Evolutionary conservation across 768 basidiomycete genomes (phyloP), one percentile per base, ranked within the genome.

Genomic region (Leccinellum rugosiceps): DNA sequence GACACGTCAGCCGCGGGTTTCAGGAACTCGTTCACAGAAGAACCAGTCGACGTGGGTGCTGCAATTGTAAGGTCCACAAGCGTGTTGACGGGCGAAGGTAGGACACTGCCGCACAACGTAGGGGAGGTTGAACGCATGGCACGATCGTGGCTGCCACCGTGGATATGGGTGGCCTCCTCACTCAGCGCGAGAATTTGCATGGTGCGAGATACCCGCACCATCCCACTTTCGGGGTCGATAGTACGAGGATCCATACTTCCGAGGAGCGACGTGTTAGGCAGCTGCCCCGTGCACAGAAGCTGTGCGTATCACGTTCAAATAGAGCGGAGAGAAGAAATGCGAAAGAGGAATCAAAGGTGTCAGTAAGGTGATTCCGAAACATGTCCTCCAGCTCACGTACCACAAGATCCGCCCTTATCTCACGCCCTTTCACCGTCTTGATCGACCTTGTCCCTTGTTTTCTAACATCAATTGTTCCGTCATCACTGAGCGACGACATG

Each of bases 211-310:
- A 86, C 83, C 43, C 72, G 74, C 13, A 77, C 73, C 53, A 81
- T 73, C 17, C 72, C 69, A 46, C 65, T 80, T 11, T 65, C 59
- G 0, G 73, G 65, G 21, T 78, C 72, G 11, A 83, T 73, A 1
- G 77, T 74, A 13, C 62, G 56, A 3, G 74, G 66, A 63, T 82
- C 78, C 72, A 82, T 74, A 1, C 63, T 63, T 21, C 61, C 65
- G 2, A 87, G 68, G 35, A 86, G 61, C 1, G 62, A 65, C 0
- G 84, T 83, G 64, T 86, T 85, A 17, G 84, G 84, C 7, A 63
- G 70, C 67, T 86, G 85, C 8, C 85, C 85, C 0, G 83, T 85
- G 61, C 85, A 85, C 1, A 84, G 71, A 10, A 86, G 77, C 83
- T 84, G 41, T 45, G 19, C 5, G 44, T 44, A 1, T 15, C 55